Evolutionary conservation across 495 filamentous ascomycete species (phyloP).

Genomic region (Immersiella caudata): DNA sequence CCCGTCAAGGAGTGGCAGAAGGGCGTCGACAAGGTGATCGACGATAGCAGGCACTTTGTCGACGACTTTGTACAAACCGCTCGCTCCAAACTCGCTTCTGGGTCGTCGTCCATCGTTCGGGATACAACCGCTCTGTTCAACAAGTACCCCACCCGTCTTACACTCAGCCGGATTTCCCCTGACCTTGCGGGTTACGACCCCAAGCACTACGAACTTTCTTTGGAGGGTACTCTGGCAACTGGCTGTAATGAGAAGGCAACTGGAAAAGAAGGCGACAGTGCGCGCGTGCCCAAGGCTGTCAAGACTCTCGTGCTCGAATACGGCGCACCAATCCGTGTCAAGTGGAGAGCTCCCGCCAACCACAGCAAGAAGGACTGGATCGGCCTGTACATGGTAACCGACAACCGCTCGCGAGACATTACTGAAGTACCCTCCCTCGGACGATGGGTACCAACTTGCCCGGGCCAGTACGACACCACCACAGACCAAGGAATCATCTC

Average conservation of each 20-base stretch:
- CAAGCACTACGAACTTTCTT: slow-evolving; percentile 74
- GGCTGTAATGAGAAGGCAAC: slow-evolving; percentile 54
- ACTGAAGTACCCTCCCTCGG: slow-evolving; percentile 85
- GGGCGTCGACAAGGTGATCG: slow-evolving; percentile 83
- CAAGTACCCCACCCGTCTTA: slow-evolving; percentile 85
- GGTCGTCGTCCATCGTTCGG: slow-evolving; percentile 81
- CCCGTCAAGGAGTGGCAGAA: slow-evolving; percentile 71
- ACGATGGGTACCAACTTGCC: slow-evolving; percentile 82
- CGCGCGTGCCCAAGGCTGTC: slow-evolving; percentile 52
- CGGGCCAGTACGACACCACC: slow-evolving; percentile 74
- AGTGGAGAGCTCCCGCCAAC: slow-evolving; percentile 88
- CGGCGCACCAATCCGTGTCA: slow-evolving; percentile 85
- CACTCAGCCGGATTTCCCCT: slow-evolving; percentile 76
- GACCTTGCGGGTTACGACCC: slow-evolving; percentile 84
- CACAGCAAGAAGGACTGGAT: slow-evolving; percentile 96
- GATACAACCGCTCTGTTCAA: slow-evolving; percentile 89
- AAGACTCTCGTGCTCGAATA: slow-evolving; percentile 83
- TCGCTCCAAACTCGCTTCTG: slow-evolving; percentile 82
- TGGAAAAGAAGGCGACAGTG: slow-evolving; percentile 50
- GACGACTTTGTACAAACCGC: slow-evolving; percentile 89
- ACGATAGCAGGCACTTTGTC: slow-evolving; percentile 80
- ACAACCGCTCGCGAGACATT: slow-evolving; percentile 82
- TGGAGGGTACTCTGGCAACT: slow-evolving; percentile 66
- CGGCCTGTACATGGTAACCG: slow-evolving; percentile 89
- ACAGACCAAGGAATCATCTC: slow-evolving; percentile 78